These are phyloP conservation scores for Yarrowia deformans DNA, from an alignment of 805 yeast species.

Conservation along the genomic window DNA sequence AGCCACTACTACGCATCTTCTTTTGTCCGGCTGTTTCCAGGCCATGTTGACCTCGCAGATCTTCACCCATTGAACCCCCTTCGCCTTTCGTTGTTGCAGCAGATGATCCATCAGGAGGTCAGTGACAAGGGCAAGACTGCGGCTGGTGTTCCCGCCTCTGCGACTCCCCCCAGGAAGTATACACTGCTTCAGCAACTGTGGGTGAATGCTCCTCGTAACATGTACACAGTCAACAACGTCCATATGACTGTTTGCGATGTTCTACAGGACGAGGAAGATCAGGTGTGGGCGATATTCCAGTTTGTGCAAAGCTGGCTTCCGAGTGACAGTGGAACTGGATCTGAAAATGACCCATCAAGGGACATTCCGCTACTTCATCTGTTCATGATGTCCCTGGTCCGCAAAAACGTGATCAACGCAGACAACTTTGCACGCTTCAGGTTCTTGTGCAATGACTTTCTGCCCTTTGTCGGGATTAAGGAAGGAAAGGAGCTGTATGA, in stretches of 20 bases:
- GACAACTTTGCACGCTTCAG: constrained; percentile 24
- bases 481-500: constrained; percentile 26
- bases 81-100: constrained; percentile 1
- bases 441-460: constrained; percentile 30
- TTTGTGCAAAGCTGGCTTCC: constrained; percentile 19
- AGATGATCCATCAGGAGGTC: constrained; percentile 9
- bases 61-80: constrained; percentile 3
- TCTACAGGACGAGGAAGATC: constrained; percentile 30
- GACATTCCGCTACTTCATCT: constrained; percentile 21
- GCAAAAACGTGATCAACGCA: constrained; percentile 4
- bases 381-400: constrained; percentile 15
- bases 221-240: constrained; percentile 15
- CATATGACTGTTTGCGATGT: constrained; percentile 23
- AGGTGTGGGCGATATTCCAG: constrained; percentile 18
- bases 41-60: neutral
- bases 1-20: constrained; percentile 12
- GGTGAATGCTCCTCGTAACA: neutral
- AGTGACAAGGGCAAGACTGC: constrained; percentile 20
- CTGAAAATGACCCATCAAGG: constrained; percentile 2
- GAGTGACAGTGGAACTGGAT: neutral
- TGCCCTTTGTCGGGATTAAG: neutral
- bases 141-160: neutral
- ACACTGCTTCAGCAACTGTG: constrained; percentile 19
- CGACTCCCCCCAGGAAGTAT: neutral
- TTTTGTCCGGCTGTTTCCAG: constrained; percentile 16